Evolutionary conservation across 495 filamentous ascomycete species (phyloP).

Genomic region (Apodospora peruviana): DNA sequence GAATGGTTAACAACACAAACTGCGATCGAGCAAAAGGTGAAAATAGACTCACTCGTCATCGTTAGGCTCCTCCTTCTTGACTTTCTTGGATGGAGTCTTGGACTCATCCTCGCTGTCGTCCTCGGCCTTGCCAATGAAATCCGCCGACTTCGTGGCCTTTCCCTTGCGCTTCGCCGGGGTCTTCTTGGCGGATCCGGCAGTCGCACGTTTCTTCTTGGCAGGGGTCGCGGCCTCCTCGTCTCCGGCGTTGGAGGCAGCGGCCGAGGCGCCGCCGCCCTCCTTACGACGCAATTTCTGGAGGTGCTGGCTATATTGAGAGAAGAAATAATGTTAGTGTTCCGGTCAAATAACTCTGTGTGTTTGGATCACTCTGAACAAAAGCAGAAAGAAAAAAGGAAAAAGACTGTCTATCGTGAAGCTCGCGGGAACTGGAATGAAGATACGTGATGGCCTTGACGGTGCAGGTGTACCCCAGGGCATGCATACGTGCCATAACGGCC

Average conservation of each 20-base stretch:
- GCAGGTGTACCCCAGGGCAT: conserved; percentile 15
- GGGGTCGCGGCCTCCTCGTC: conserved; percentile 12
- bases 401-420: background rate
- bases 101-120: conserved; percentile 4
- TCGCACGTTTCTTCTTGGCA: conserved; percentile 6
- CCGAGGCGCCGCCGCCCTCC: conserved; percentile 10
- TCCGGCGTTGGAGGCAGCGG: background rate
- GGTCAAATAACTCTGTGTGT: background rate
- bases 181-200: conserved; percentile 4
- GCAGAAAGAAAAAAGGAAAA: background rate
- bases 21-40: too few relatives aligned
- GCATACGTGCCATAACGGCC: conserved; percentile 15
- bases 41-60: conserved; percentile 7
- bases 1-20: too few relatives aligned
- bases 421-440: background rate
- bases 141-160: conserved; percentile 5
- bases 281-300: conserved; percentile 35
- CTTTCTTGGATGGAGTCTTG: conserved; percentile 11
- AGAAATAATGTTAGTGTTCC: background rate
- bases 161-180: conserved; percentile 13
- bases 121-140: background rate
- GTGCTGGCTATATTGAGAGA: conserved; percentile 29
- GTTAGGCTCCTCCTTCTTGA: conserved; percentile 11
- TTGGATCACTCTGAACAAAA: background rate
- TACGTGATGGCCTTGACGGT: conserved; percentile 28